Conservation (phyloP, 768 basidiomycete species). For the Mycena maculata region DNA sequence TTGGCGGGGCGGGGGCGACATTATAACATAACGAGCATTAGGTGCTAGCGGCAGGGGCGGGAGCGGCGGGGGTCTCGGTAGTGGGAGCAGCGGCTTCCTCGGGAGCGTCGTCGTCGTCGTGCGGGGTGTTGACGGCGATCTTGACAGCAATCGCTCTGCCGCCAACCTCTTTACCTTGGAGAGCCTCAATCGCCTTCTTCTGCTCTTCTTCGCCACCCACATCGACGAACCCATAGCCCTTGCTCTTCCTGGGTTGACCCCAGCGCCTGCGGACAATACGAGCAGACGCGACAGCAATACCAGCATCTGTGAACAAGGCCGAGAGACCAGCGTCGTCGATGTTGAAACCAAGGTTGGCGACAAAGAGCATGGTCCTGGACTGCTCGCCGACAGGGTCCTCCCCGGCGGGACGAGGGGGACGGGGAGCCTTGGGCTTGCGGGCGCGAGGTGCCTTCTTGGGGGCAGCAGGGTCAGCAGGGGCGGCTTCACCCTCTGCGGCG, state of each 20-base stretch:
- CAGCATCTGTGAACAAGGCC: slow-evolving; percentile 87
- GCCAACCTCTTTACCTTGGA: slow-evolving; percentile 89
- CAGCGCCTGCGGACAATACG: slow-evolving; percentile 90
- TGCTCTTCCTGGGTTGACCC: slow-evolving; percentile 88
- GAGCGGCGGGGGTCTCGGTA: slow-evolving; percentile 38
- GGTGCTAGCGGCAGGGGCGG: slow-evolving; percentile 39
- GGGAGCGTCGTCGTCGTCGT: slow-evolving; percentile 56
- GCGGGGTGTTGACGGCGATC: slow-evolving; percentile 89
- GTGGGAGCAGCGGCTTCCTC: slow-evolving; percentile 39
- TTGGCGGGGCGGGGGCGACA: slow-evolving; percentile 15
- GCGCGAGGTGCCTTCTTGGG: slow-evolving; percentile 62
- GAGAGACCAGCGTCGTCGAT: slow-evolving; percentile 87
- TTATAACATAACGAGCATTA: slow-evolving; percentile 40
- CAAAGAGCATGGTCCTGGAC: slow-evolving; percentile 91
- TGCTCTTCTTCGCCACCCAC: slow-evolving; percentile 91
- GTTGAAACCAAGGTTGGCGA: slow-evolving; percentile 97
- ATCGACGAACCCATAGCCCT: slow-evolving; percentile 98
- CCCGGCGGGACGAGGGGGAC: slow-evolving; percentile 75
- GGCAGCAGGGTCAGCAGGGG: slow-evolving; percentile 48
- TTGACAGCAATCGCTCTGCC: slow-evolving; percentile 93
- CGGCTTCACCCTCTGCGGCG: slow-evolving; percentile 50
- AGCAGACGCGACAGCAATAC: slow-evolving; percentile 84
- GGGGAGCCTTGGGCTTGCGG: slow-evolving; percentile 69
- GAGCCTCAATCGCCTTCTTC: slow-evolving; percentile 86
- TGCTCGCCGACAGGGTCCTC: slow-evolving; percentile 90